Evolutionary conservation across 495 filamentous ascomycete species (phyloP).

Genomic region (Hypoxylon crocopeplum): DNA sequence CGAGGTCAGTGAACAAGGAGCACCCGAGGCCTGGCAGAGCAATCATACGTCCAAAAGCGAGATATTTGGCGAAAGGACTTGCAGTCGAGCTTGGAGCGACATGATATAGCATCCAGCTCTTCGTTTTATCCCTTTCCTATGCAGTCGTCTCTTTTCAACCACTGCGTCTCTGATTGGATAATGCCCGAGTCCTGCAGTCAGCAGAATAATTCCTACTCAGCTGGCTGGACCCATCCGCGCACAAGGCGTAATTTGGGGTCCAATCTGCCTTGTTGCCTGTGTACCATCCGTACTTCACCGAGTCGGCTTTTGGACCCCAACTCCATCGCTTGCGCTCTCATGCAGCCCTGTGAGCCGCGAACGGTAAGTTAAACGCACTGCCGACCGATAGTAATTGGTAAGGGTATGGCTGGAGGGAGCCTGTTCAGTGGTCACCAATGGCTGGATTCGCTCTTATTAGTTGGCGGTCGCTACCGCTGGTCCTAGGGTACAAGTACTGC

Average conservation of each 20-base stretch:
- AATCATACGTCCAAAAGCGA: conserved; percentile 43
- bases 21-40: conserved; percentile 18
- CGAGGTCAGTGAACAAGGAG: conserved; percentile 7
- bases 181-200: conserved; percentile 47
- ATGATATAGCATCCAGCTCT: conserved; percentile 38
- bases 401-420: conserved; percentile 40
- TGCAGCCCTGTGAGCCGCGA: conserved; percentile 46
- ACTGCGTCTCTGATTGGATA: conserved; percentile 39
- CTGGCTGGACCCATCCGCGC: conserved; percentile 34
- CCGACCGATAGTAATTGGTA: conserved; percentile 39
- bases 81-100: conserved; percentile 32
- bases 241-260: conserved; percentile 46
- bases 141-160: conserved; percentile 17
- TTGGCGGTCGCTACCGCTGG: conserved; percentile 42
- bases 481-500: conserved; percentile 42
- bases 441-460: conserved; percentile 35
- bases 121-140: conserved; percentile 23
- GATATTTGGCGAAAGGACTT: conserved; percentile 27
- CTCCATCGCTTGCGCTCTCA: conserved; percentile 40
- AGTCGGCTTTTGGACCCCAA: conserved; percentile 45
- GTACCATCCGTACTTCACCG: conserved; percentile 39
- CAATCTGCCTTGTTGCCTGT: conserved; percentile 48
- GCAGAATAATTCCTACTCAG: conserved; percentile 43
- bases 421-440: conserved; percentile 42
- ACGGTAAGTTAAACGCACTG: conserved; percentile 43